Evolutionary conservation across 768 basidiomycete species (phyloP), one percentile per base, ranked within the genome.

Genomic region (Rickenella mellea): DNA sequence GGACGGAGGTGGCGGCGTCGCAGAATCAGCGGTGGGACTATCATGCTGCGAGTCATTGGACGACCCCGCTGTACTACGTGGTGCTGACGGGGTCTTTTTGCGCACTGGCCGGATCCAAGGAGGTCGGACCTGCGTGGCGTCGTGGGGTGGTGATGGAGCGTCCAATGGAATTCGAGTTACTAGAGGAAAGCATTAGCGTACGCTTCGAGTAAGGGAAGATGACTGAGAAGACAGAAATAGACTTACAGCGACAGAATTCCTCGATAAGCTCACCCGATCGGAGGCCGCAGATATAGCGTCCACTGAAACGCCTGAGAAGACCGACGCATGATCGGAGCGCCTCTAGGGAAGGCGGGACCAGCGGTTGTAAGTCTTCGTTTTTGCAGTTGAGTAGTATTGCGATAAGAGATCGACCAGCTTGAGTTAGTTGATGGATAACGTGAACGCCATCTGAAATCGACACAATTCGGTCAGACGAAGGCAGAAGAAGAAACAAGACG

Each of bases 341-440:
- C 29, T 94, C 88, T 40, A 93, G 73, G 10, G 86, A 79, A 27
- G 87, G 77, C 14, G 87, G 74, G 40, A 91, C 86, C 49, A 93
- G 58, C 29, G 78, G 75, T 46, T 86, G 78, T 40, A 91, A 59
- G 9, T 69, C 68, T 40, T 87, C 83, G n/a, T 76, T 76, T 54
- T 89, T 86, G 65, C 89, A 91, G 57, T 88, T 88, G 39, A 94
- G 69, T 20, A 94, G 69, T 46, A 93, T 76, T 11, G 89, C 88
- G 41, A 94, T 77, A 14, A 96, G 70, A 2, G 92, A 92, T 39
- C 92, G 76, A 6, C 92, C 92, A 19, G 91, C 91, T 55, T 93
- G 90, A 3, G 91, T 93, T 45, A 94, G 67, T 59, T 96, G 92
- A 56, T 96, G 91, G 35, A 96, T 94, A 46, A 93, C 90, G 58